These are phyloP conservation scores for Debaryomyces subglobosus DNA, from an alignment of 1,139 yeast genomes.

Conservation along the genomic window DNA sequence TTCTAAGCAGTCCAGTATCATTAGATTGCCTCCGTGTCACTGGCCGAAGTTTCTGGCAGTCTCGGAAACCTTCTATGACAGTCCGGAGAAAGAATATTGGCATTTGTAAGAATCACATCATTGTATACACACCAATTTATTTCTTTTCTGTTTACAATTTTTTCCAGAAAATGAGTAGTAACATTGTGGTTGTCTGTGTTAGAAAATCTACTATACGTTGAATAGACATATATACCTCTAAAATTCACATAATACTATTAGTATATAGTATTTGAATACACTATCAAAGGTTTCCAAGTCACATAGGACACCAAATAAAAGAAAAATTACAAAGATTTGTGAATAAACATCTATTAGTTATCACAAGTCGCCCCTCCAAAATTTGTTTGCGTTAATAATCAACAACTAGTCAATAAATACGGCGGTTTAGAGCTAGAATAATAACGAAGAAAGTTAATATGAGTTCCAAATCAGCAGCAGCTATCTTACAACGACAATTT, in stretches of 20 bases:
- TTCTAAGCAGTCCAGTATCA: background rate
- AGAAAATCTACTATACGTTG: background rate
- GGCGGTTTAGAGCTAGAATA: background rate
- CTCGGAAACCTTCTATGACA: background rate
- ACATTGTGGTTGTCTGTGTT: constrained; percentile 7
- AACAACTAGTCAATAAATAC: background rate
- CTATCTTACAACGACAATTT: constrained; percentile 89
- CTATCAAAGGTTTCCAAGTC: background rate
- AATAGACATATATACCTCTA: background rate
- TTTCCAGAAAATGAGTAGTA: constrained; percentile 6
- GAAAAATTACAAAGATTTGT: background rate
- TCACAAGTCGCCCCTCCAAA: constrained; percentile 3
- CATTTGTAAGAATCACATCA: background rate
- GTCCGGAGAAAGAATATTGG: background rate
- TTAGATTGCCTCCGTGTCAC: background rate
- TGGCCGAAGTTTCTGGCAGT: background rate
- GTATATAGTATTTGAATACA: background rate
- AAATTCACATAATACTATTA: background rate
- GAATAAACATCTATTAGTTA: background rate
- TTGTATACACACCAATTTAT: constrained; percentile 8
- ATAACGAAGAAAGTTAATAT: constrained; percentile 21
- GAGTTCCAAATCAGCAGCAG: constrained; percentile 64
- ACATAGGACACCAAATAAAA: background rate
- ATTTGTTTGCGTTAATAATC: constrained; percentile 1
- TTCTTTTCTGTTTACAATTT: constrained; percentile 9